These are phyloP conservation scores for Zasmidium citrigriseum DNA, from an alignment of 2,329 filamentous ascomycete genomes.

Conservation along the genomic window DNA sequence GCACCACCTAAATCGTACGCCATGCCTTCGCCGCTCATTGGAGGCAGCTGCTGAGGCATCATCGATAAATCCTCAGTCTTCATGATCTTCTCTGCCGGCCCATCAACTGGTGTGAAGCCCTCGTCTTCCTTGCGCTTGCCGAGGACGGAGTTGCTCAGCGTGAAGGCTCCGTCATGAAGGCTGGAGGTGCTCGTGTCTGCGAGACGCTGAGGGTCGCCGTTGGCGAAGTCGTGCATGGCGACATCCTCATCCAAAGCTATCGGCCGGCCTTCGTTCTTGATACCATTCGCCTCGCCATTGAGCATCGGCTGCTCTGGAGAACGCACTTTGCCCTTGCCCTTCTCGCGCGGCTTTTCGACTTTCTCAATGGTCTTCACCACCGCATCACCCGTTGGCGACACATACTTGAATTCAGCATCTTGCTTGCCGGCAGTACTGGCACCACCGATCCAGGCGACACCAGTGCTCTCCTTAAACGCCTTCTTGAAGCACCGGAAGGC, in stretches of 20 bases:
- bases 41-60: neutral
- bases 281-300: too few relatives aligned
- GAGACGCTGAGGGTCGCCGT: too few relatives aligned
- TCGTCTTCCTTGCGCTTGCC: slow-evolving; percentile 23
- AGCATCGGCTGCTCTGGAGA: too few relatives aligned
- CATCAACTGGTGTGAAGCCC: neutral
- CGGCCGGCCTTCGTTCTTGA: too few relatives aligned
- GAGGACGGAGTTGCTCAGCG: slow-evolving; percentile 2
- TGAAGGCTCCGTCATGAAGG: neutral
- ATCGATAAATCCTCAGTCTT: neutral
- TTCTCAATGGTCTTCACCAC: neutral
- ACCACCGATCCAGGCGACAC: slow-evolving; percentile 45
- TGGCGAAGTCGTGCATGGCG: too few relatives aligned
- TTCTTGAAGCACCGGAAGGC: slow-evolving; percentile 41
- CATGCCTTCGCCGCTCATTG: too few relatives aligned
- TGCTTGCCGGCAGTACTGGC: slow-evolving; percentile 25
- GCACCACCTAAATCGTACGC: too few relatives aligned
- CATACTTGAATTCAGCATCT: slow-evolving; percentile 5
- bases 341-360: neutral
- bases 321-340: neutral
- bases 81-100: neutral
- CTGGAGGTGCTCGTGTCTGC: too few relatives aligned
- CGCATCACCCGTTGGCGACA: neutral
- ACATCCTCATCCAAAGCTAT: too few relatives aligned
- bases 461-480: slow-evolving; percentile 42